These are phyloP conservation scores for Podospora pseudopauciseta DNA, from an alignment of 495 filamentous ascomycete species.

Conservation along the genomic window DNA sequence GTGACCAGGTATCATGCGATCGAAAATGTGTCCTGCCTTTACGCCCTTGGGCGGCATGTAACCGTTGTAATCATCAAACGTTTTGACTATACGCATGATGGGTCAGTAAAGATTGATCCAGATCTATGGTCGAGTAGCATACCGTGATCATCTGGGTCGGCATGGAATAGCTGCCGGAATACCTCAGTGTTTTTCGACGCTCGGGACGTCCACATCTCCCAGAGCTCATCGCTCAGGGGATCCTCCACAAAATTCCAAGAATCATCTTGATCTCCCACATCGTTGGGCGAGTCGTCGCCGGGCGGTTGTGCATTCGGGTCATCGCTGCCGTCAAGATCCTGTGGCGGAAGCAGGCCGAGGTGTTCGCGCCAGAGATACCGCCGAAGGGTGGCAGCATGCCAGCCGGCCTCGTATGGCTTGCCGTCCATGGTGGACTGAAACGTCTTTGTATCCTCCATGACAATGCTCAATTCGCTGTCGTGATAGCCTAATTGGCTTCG, in stretches of 20 bases:
- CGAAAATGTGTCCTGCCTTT: constrained; percentile 81
- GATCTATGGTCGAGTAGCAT: constrained; percentile 18
- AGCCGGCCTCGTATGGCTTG: constrained; percentile 65
- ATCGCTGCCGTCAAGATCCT: constrained; percentile 63
- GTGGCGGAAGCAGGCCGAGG: constrained; percentile 74
- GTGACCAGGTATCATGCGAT: constrained; percentile 62
- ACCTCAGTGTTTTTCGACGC: constrained; percentile 77
- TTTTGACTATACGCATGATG: constrained; percentile 54
- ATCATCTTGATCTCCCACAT: constrained; percentile 56
- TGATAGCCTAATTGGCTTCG: constrained; percentile 85
- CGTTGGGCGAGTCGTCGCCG: constrained; percentile 63
- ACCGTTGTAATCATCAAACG: constrained; percentile 80
- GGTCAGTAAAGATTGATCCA: constrained; percentile 11
- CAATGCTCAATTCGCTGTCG: constrained; percentile 88
- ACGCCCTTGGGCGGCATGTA: constrained; percentile 66
- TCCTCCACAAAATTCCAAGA: constrained; percentile 77
- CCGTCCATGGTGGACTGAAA: constrained; percentile 78
- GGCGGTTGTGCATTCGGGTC: constrained; percentile 83
- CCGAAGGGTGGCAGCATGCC: constrained; percentile 75
- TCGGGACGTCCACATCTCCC: constrained; percentile 75
- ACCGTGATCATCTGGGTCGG: constrained; percentile 86
- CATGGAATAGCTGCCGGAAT: constrained; percentile 87
- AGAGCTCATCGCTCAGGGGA: constrained; percentile 73
- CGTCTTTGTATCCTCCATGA: constrained; percentile 80
- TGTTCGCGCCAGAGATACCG: constrained; percentile 91